Evolutionary conservation across 1,139 yeast genomes (phyloP).

Genomic region (Protomyces arabidopsidicola): DNA sequence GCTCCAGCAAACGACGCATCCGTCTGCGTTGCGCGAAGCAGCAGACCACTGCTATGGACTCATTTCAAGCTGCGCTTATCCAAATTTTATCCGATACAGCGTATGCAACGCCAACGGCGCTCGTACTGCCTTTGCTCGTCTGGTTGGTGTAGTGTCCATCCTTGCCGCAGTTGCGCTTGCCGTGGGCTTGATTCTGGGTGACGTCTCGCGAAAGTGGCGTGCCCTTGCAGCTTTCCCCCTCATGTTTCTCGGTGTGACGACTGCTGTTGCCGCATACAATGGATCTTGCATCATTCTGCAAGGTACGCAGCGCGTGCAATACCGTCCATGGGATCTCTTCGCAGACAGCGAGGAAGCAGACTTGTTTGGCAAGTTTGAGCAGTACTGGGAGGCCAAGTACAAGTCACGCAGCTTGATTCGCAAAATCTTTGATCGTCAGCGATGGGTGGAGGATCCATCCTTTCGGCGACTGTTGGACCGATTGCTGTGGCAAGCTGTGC

Average conservation of each 20-base stretch:
- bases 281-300: not conserved
- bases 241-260: not conserved
- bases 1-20: not conserved
- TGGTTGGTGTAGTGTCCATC: not conserved
- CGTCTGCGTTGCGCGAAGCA: not conserved
- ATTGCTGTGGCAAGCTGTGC: not conserved
- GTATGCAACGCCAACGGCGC: not conserved
- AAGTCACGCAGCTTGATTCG: not conserved
- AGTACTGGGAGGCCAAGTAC: not conserved
- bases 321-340: not conserved
- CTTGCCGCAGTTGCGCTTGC: not conserved
- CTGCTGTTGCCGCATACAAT: not conserved
- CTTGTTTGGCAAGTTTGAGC: not conserved
- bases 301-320: not conserved
- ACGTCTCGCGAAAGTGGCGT: not conserved
- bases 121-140: not conserved
- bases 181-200: not conserved
- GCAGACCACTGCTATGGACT: not conserved
- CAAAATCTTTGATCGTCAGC: not conserved
- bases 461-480: not conserved
- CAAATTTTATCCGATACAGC: not conserved
- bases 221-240: not conserved
- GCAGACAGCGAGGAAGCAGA: conserved; percentile 1
- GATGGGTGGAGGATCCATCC: not conserved
- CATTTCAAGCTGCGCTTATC: not conserved